Conservation (phyloP, 768 basidiomycete species). For the Dictyophora rubrovolvata region DNA sequence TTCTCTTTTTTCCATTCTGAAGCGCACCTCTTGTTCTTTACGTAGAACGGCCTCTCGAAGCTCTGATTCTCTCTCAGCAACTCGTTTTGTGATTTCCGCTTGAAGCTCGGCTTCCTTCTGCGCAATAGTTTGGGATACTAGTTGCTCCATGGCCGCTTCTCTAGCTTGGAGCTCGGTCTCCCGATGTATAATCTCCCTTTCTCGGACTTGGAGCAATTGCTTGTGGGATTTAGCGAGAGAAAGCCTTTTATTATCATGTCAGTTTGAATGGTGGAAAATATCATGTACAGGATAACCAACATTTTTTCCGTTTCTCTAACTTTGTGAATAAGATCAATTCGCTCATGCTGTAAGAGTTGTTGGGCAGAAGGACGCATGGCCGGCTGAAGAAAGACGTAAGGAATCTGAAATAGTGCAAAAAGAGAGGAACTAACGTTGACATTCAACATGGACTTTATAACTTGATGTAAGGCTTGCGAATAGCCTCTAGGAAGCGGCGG, state of each 20-base stretch:
- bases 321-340: constrained; percentile 58
- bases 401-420: not conserved
- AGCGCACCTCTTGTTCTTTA: constrained; percentile 57
- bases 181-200: constrained; percentile 51
- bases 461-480: constrained; percentile 55
- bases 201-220: constrained; percentile 40
- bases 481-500: constrained; percentile 83
- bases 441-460: constrained; percentile 82
- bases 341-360: constrained; percentile 73
- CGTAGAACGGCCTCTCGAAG: constrained; percentile 36
- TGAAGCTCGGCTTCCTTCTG: constrained; percentile 11
- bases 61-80: constrained; percentile 43
- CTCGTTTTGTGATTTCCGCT: constrained; percentile 7
- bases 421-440: constrained; percentile 48
- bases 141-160: constrained; percentile 35
- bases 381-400: constrained; percentile 37
- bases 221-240: constrained; percentile 56
- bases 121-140: constrained; percentile 7
- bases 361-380: constrained; percentile 79
- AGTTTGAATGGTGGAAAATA: not conserved
- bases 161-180: constrained; percentile 57
- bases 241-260: constrained; percentile 33
- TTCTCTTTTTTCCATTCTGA: constrained; percentile 53
- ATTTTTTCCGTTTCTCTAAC: constrained; percentile 72
- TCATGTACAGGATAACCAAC: constrained; percentile 28